Evolutionary conservation across 2,329 filamentous ascomycete genomes (phyloP).

Genomic region (Periconia macrospinosa): DNA sequence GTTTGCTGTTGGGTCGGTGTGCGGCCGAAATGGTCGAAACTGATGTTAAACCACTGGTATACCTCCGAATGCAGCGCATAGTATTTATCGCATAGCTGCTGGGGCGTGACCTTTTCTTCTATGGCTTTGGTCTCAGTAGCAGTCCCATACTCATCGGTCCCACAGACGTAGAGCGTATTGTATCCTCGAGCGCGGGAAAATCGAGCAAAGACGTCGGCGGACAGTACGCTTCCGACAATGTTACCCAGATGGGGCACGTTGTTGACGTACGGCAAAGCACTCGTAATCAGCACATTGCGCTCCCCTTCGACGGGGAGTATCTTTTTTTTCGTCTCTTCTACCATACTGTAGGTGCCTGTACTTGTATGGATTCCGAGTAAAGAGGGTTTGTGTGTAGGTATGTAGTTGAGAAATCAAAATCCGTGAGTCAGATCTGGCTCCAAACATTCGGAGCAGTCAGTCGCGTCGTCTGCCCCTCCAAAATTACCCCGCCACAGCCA

Average conservation of each 20-base stretch:
- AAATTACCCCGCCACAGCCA: constrained; percentile 16
- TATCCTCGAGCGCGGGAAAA: constrained; percentile 80
- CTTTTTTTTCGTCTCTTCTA: constrained; percentile 43
- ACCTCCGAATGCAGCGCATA: constrained; percentile 86
- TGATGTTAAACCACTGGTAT: constrained; percentile 95
- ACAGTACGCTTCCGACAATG: constrained; percentile 63
- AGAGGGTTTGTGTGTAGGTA: neutral
- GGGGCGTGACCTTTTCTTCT: constrained; percentile 79
- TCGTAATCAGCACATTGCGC: constrained; percentile 87
- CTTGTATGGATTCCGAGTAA: neutral
- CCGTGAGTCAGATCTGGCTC: neutral
- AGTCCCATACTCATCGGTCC: constrained; percentile 92
- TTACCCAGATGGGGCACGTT: constrained; percentile 72
- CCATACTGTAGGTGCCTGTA: constrained; percentile 5
- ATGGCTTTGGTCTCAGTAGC: constrained; percentile 95
- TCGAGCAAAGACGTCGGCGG: constrained; percentile 75
- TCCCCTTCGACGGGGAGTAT: constrained; percentile 59
- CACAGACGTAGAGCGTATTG: constrained; percentile 83
- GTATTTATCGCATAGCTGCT: constrained; percentile 89
- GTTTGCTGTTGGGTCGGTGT: constrained; percentile 90
- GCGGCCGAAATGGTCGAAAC: constrained; percentile 91
- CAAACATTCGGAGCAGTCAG: neutral
- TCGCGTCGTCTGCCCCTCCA: constrained; percentile 27
- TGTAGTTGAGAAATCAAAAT: neutral
- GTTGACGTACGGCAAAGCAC: constrained; percentile 84